Evolutionary conservation across 208 protist genomes (phyloP).

Genomic region (Crithidia brevicula): DNA sequence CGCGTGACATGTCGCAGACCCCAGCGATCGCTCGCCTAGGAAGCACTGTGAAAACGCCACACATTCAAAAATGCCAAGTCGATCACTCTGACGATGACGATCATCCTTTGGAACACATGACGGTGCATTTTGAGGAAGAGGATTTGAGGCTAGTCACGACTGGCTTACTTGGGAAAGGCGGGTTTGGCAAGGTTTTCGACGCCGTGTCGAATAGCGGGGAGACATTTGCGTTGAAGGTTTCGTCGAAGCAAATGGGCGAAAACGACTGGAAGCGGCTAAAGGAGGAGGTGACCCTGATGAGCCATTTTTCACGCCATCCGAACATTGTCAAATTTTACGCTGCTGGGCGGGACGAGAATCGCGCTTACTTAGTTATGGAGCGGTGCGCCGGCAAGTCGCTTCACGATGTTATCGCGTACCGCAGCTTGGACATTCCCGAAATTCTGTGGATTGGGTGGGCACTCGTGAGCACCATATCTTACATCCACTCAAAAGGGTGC

Average conservation of each 20-base stretch:
- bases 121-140: conserved; percentile 76
- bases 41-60: conserved; percentile 64
- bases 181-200: conserved; percentile 84
- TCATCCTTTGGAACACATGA: conserved; percentile 71
- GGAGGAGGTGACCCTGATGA: conserved; percentile 88
- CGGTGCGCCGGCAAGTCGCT: conserved; percentile 74
- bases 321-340: conserved; percentile 88
- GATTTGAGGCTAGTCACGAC: conserved; percentile 66
- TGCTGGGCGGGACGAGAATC: conserved; percentile 71
- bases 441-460: conserved; percentile 89
- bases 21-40: conserved; percentile 69
- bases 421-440: conserved; percentile 65
- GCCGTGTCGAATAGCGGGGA: conserved; percentile 78
- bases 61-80: conserved; percentile 75
- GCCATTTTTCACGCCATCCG: conserved; percentile 83
- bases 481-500: conserved; percentile 86
- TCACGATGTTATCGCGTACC: conserved; percentile 75
- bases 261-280: conserved; percentile 82
- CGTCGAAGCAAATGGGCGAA: conserved; percentile 81
- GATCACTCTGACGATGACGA: conserved; percentile 50
- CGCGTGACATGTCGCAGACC: conserved; percentile 73
- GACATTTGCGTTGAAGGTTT: conserved; percentile 85
- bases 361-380: conserved; percentile 91
- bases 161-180: conserved; percentile 79
- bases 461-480: conserved; percentile 81